Evolutionary conservation across 2,329 filamentous ascomycete species (phyloP).

Genomic region (Venturiaceae sp.): DNA sequence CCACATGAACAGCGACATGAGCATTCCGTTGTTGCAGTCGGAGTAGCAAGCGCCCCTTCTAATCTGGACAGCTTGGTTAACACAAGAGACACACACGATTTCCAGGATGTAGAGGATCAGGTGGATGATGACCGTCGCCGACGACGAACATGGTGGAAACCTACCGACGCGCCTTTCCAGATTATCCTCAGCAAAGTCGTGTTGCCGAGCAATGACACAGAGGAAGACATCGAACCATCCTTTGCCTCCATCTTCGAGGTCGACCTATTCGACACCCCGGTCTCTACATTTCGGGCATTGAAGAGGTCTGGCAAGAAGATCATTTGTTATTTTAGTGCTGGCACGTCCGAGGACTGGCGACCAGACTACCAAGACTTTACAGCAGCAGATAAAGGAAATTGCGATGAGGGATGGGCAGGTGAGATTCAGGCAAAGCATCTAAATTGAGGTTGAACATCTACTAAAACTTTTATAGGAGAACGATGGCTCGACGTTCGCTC

Average conservation of each 20-base stretch:
- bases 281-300: neutral
- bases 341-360: constrained; percentile 16
- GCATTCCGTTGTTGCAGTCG: neutral
- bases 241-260: constrained; percentile 41
- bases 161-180: constrained; percentile 48
- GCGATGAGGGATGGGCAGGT: constrained; percentile 17
- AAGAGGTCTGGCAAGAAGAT: constrained; percentile 42
- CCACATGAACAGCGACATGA: neutral
- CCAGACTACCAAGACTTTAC: constrained; percentile 16
- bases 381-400: constrained; percentile 12
- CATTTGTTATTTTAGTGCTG: constrained; percentile 25
- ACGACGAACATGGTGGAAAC: constrained; percentile 35
- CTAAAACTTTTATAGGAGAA: no score
- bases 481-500: constrained; percentile 16
- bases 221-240: neutral
- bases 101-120: neutral
- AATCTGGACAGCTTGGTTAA: neutral
- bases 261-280: constrained; percentile 26
- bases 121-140: neutral
- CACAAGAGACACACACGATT: neutral
- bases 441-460: no score
- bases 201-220: neutral
- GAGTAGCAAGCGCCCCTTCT: neutral
- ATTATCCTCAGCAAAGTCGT: constrained; percentile 45
- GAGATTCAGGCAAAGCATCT: constrained; percentile 19